Evolutionary conservation across 2,329 filamentous ascomycete species (phyloP).

Genomic region (Clathrospora elynae): DNA sequence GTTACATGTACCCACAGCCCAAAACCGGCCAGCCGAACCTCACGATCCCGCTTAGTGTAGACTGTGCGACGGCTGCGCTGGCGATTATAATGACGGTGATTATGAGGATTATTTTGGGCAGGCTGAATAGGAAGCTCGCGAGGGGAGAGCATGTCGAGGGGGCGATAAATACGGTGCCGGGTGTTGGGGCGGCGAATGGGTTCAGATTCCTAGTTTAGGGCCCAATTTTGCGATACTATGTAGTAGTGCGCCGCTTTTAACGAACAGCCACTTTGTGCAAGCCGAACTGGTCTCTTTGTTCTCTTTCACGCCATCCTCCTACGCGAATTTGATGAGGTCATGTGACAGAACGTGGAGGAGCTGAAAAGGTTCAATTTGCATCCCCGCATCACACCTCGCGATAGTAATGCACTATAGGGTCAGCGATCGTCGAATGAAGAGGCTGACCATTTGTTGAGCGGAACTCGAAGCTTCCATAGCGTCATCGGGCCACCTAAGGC

Average conservation of each 20-base stretch:
- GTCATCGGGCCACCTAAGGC: slow-evolving; percentile 16
- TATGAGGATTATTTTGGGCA: slow-evolving; percentile 66
- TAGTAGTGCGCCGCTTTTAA: too few species aligned
- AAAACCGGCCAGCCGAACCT: slow-evolving; percentile 38
- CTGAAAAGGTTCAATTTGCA: too few species aligned
- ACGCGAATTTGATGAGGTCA: neutral
- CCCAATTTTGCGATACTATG: too few species aligned
- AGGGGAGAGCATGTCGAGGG: slow-evolving; percentile 61
- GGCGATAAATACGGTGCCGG: slow-evolving; percentile 61
- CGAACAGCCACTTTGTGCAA: slow-evolving; percentile 1
- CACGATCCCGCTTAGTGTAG: slow-evolving; percentile 69
- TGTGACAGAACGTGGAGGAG: neutral
- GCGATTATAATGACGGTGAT: slow-evolving; percentile 67
- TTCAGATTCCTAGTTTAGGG: slow-evolving; percentile 68
- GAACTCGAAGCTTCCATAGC: slow-evolving; percentile 31
- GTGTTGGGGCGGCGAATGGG: slow-evolving; percentile 62
- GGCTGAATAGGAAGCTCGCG: slow-evolving; percentile 72
- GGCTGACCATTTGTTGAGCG: slow-evolving; percentile 9
- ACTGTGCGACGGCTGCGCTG: slow-evolving; percentile 67
- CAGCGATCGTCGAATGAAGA: neutral
- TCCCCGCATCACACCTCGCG: too few species aligned
- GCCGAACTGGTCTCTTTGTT: slow-evolving; percentile 3
- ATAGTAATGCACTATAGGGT: neutral
- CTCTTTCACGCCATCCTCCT: slow-evolving; percentile 13
- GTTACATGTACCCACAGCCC: slow-evolving; percentile 67